Evolutionary conservation across 352 stramenopile genomes (phyloP).

Genomic region (Pythium vanterpoolii): DNA sequence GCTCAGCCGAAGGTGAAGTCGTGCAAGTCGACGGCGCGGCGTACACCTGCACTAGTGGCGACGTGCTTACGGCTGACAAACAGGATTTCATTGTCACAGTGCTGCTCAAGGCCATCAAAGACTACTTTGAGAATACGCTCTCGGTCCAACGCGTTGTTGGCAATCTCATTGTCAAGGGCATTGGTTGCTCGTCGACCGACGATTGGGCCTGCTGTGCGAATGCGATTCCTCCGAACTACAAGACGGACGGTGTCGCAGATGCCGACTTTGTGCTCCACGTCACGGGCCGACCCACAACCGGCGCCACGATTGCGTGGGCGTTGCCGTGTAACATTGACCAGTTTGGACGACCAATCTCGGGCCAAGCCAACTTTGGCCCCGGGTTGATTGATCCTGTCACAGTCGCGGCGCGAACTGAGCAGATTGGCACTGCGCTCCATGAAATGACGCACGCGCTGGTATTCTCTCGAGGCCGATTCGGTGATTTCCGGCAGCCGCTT

Average conservation of each 20-base stretch:
- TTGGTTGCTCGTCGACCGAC: slow-evolving; percentile 35
- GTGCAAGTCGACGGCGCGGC: slow-evolving; percentile 44
- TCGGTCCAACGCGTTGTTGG: slow-evolving; percentile 65
- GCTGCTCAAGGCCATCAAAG: slow-evolving; percentile 55
- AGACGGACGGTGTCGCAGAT: slow-evolving; percentile 47
- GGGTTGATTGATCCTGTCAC: slow-evolving; percentile 45
- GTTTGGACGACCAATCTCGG: slow-evolving; percentile 70
- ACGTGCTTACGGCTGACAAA: slow-evolving; percentile 66
- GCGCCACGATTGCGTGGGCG: slow-evolving; percentile 72
- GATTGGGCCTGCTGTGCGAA: slow-evolving; percentile 67
- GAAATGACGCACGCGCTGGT: slow-evolving; percentile 84
- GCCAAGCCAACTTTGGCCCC: slow-evolving; percentile 80
- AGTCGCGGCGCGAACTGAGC: slow-evolving; percentile 42
- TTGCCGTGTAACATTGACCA: slow-evolving; percentile 80
- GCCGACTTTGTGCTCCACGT: slow-evolving; percentile 80
- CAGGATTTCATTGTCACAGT: slow-evolving; percentile 66
- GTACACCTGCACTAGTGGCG: slow-evolving; percentile 48
- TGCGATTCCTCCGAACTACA: slow-evolving; percentile 47
- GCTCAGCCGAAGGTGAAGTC: slow-evolving; percentile 39
- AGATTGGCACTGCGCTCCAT: slow-evolving; percentile 73
- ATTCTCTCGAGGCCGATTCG: slow-evolving; percentile 63
- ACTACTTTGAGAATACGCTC: slow-evolving; percentile 56
- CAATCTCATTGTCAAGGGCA: slow-evolving; percentile 59
- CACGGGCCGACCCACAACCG: slow-evolving; percentile 64
- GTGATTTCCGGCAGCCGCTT: slow-evolving; percentile 55